Evolutionary conservation across 2,329 filamentous ascomycete species (phyloP), one percentile per base, ranked within the genome.

Genomic region (Beauveria sp.): DNA sequence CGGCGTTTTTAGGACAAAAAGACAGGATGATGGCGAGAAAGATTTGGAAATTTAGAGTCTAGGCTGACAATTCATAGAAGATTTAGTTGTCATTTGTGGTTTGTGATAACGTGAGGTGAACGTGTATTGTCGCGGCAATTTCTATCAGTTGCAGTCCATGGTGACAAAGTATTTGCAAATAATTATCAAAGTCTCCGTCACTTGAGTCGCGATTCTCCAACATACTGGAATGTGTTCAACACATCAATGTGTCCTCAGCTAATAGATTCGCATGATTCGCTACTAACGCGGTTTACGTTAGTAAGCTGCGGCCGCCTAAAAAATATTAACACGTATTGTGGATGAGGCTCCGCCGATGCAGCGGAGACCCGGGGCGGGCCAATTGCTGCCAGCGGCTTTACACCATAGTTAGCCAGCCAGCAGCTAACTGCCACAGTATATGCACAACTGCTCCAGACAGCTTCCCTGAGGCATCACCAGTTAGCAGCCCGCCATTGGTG

Each of bases 1-100:
- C 50, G 58, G 58, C 58, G 58, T 60, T 60, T 55, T 60, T 34
- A 51, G 58, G 34, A 45, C 18, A 45, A 53, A 55, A 60, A 49
- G 16, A 54, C 20, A 42, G 58, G 50, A 60, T 55, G 42, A 49
- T n/a, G 50, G 58, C 43, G 26, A 60, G 43, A 54, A 54, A 30
- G 30, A n/a, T 40, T 60, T 45, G 58, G 50, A 60, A 55, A 54
- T 52, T 55, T 49, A 60, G 57, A 60, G 40, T 60, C 49, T 26
- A 60, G 40, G 26, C 40, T 38, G 40, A n/a, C 40, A n/a, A 45
- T 45, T 38, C 22, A 24, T 40, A 50, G 24, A 46, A 26, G 46
- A 45, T 12, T 51, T 50, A 24, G 34, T 60, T 53, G 47, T 52
- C 47, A 38, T 18, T 6, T 22, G 22, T 18, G 5, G 9, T 51